Evolutionary conservation across 352 stramenopile species (phyloP).

Genomic region (Globisporangium nodosum): DNA sequence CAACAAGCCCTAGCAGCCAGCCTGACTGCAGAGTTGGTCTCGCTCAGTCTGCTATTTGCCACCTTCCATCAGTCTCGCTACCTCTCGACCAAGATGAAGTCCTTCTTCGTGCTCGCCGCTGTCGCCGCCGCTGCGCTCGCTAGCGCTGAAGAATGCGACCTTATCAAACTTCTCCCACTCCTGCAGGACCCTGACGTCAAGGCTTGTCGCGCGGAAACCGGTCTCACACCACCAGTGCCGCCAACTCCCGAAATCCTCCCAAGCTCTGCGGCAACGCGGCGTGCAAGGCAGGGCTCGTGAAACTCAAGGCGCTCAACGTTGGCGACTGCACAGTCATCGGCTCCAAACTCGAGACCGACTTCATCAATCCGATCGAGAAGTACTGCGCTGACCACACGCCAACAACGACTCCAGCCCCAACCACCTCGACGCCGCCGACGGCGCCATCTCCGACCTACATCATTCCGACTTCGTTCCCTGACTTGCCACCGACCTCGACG

Average conservation of each 20-base stretch:
- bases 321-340: background rate
- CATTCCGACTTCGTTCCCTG: no score
- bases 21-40: no score
- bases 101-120: background rate
- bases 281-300: background rate
- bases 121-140: constrained; percentile 2
- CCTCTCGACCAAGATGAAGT: background rate
- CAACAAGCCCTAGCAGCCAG: no score
- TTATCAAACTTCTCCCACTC: background rate
- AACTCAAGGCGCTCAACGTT: background rate
- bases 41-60: no score
- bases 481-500: no score
- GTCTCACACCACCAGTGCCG: background rate
- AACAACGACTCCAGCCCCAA: no score
- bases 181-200: background rate
- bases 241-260: background rate
- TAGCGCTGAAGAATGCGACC: background rate
- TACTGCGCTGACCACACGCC: background rate
- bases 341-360: background rate
- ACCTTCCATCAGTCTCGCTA: no score
- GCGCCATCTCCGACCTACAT: no score
- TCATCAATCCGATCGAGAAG: background rate
- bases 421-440: no score
- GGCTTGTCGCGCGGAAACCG: background rate
- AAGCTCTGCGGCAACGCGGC: constrained; percentile 2